Percentiles rank a stretch among this genome's conserved stretches.
phyloP scores from a whole-genome alignment of 2,329 filamentous ascomycete genomes.

The Nemania sp. region DNA sequence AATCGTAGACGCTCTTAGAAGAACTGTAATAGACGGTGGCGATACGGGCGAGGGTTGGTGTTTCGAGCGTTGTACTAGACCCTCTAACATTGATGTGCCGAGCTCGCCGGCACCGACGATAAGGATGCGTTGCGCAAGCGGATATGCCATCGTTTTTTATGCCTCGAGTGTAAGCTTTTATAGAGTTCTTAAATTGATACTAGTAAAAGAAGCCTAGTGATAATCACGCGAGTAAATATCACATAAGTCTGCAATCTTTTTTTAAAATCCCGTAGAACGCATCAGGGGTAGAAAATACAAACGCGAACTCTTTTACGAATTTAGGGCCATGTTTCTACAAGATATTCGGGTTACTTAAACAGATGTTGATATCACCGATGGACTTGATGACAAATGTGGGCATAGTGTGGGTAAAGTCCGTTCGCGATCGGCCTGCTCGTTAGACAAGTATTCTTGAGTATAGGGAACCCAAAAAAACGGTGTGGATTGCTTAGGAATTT shows the following conservation, averaged over 20 bases:
- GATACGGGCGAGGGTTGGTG: slow-evolving; percentile 43
- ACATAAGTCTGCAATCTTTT: too few relatives aligned
- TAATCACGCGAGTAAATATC: too few relatives aligned
- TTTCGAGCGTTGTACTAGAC: slow-evolving; percentile 61
- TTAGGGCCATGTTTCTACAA: too few relatives aligned
- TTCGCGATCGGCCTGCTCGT: background rate
- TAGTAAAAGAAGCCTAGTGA: background rate
- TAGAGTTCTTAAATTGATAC: background rate
- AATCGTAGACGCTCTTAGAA: slow-evolving; percentile 64
- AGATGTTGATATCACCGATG: slow-evolving; percentile 28
- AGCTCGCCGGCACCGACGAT: slow-evolving; percentile 76
- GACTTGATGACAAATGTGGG: slow-evolving; percentile 26
- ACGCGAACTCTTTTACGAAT: too few relatives aligned
- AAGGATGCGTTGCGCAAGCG: slow-evolving; percentile 57
- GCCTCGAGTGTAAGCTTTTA: background rate
- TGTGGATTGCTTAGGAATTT: too few relatives aligned
- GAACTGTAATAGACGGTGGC: slow-evolving; percentile 59
- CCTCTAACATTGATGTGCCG: slow-evolving; percentile 66
- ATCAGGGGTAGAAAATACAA: too few relatives aligned
- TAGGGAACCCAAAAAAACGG: too few relatives aligned
- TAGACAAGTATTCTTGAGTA: too few relatives aligned
- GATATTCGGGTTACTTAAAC: background rate
- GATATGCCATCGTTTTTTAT: slow-evolving; percentile 12
- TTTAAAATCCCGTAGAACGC: too few relatives aligned
- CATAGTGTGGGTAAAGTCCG: slow-evolving; percentile 3